Conservation (phyloP, 108 stramenopile genomes). For the Conticribra guillardii region DNA sequence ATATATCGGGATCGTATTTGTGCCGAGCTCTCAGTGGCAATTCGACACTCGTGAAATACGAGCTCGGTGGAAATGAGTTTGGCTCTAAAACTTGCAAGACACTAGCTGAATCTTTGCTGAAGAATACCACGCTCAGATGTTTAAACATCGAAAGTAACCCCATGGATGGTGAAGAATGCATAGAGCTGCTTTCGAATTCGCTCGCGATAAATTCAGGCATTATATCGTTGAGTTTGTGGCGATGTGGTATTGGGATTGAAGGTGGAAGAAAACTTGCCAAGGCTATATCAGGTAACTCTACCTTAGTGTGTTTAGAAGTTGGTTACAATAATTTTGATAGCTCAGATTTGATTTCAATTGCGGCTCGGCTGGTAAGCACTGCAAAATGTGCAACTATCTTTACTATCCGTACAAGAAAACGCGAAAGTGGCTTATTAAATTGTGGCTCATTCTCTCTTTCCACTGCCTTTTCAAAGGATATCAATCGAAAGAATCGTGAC, state of each 20-base stretch:
- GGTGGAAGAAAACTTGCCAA: slow-evolving; percentile 25
- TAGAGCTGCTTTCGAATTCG: slow-evolving; percentile 30
- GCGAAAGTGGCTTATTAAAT: not conserved
- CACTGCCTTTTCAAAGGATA: not conserved
- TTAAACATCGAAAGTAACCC: slow-evolving; percentile 45
- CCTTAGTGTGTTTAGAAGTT: slow-evolving; percentile 35
- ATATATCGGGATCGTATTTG: slow-evolving; percentile 34
- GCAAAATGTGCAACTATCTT: not conserved
- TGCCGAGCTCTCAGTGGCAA: slow-evolving; percentile 30
- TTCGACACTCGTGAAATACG: slow-evolving; percentile 18
- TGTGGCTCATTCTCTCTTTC: not conserved
- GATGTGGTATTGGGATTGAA: slow-evolving; percentile 40
- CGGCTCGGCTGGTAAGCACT: slow-evolving; percentile 13
- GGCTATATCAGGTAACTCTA: slow-evolving; percentile 29
- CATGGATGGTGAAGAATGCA: slow-evolving; percentile 28
- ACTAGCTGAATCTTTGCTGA: slow-evolving; percentile 32
- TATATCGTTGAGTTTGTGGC: slow-evolving; percentile 36
- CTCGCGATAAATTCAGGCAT: slow-evolving; percentile 23
- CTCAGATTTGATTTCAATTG: slow-evolving; percentile 12
- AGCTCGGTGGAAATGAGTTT: slow-evolving; percentile 44
- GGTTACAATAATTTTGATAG: slow-evolving; percentile 40
- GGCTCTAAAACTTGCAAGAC: slow-evolving; percentile 16
- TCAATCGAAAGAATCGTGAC: slow-evolving; percentile 11
- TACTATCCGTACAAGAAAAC: too few species aligned
- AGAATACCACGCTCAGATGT: slow-evolving; percentile 20